Evolutionary conservation across 2,329 filamentous ascomycete genomes (phyloP).

Genomic region (Fusarium udum): DNA sequence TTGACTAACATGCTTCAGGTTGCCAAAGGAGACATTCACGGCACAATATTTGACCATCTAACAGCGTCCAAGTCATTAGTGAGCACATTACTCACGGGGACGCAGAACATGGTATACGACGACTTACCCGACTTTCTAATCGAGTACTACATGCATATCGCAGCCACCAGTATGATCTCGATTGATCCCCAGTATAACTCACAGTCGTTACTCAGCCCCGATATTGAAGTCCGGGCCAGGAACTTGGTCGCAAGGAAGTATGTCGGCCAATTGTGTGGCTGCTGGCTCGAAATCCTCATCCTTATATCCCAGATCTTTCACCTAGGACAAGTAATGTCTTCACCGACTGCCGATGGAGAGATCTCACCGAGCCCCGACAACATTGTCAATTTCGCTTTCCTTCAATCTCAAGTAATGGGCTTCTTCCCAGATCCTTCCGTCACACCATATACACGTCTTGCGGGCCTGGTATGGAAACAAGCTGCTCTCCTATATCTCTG

Average conservation of each 20-base stretch:
- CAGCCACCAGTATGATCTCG: slow-evolving; percentile 58
- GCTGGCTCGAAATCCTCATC: slow-evolving; percentile 52
- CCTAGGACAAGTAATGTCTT: slow-evolving; percentile 53
- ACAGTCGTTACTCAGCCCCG: slow-evolving; percentile 45
- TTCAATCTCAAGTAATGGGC: slow-evolving; percentile 53
- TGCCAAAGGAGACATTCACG: slow-evolving; percentile 56
- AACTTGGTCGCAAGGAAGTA: slow-evolving; percentile 46
- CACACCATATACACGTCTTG: slow-evolving; percentile 50
- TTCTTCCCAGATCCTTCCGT: slow-evolving; percentile 51
- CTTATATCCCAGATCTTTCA: slow-evolving; percentile 54
- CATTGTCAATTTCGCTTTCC: slow-evolving; percentile 54
- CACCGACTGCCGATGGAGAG: slow-evolving; percentile 44
- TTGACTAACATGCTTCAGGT: slow-evolving; percentile 33
- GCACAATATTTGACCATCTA: slow-evolving; percentile 57
- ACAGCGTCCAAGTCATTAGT: slow-evolving; percentile 55
- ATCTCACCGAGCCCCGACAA: slow-evolving; percentile 50
- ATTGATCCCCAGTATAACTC: slow-evolving; percentile 47
- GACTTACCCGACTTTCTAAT: slow-evolving; percentile 56
- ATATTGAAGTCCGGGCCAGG: slow-evolving; percentile 46
- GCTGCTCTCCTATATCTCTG: slow-evolving; percentile 56
- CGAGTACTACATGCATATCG: slow-evolving; percentile 60
- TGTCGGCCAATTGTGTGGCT: slow-evolving; percentile 51
- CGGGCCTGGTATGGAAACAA: slow-evolving; percentile 56
- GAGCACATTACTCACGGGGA: slow-evolving; percentile 48
- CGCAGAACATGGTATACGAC: slow-evolving; percentile 46